Evolutionary conservation across 192 early-diverging fungal species (phyloP), one percentile per base, ranked within the genome.

Genomic region (Haplosporangium gracile): DNA sequence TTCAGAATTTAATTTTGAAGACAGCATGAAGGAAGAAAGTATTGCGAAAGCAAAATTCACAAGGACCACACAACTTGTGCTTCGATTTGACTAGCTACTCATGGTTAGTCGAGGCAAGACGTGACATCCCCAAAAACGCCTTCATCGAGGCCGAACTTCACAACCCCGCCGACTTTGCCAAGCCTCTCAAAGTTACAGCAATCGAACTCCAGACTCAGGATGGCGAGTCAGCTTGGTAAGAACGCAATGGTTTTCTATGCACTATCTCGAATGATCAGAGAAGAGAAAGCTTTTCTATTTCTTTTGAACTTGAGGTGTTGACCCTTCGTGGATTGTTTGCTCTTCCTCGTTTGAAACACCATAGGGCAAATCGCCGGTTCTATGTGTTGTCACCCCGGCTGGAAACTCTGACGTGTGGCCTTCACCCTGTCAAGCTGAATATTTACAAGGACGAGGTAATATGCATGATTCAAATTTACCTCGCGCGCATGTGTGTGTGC

Each of bases 61-160:
- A 55, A 39, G 29, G 13, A 73, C 22, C 22, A 22, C 26, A 73
- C 22, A 15, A 73, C 29, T 9, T 53, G 11, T 76, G 10, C 20
- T 42, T 65, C 49, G 18, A 8, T 65, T 32, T 65, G 29, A 10
- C 11, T 72, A 85, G 83, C 32, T 85, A 85, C 65, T 85, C 83
- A 24, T 85, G 83, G 83, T 65, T 85, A 10, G 83, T 85, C 22
- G 83, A 85, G 45, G 83, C 83, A 22, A 74, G 83, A 60, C 68
- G 78, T 11, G 75, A 77, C n/a, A 85, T 85, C 42, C 83, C 83
- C 22, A 85, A 85, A 63, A 77, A 68, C 32, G 83, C 83, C 53
- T 78, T 85, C 9, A 85, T 85, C 39, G 83, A 85, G 24, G 83
- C 83, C 29, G 83, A 85, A 36, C 75, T 85, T 5, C 83, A 85